Evolutionary conservation across 163 green algal genomes (phyloP).

Genomic region (Chlorella variabilis): DNA sequence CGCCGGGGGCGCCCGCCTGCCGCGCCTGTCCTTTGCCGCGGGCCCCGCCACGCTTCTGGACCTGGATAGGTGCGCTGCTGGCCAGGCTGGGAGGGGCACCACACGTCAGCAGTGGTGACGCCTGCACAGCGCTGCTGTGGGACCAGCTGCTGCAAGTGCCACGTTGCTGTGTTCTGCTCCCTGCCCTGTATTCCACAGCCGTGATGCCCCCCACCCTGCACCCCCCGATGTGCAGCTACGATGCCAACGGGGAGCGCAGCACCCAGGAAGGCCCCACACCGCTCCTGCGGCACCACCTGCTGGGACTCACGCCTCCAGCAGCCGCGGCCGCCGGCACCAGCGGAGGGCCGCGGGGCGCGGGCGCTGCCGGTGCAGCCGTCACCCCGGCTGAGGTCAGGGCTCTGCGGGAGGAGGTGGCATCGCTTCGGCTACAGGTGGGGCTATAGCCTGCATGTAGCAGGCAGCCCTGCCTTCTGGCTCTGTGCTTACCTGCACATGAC

Average conservation of each 20-base stretch:
- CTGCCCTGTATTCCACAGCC: too few species aligned
- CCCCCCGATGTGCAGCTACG: constrained; percentile 32
- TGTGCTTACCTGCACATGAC: too few species aligned
- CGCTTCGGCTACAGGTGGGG: constrained; percentile 15
- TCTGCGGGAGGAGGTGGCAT: constrained; percentile 2
- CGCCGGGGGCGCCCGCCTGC: background rate
- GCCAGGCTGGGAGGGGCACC: too few species aligned
- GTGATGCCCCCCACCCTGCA: too few species aligned
- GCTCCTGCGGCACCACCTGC: constrained; percentile 22
- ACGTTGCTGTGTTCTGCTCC: too few species aligned
- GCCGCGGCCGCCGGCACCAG: background rate
- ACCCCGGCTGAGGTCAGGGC: constrained; percentile 1
- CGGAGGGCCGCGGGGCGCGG: background rate
- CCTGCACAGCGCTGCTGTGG: too few species aligned
- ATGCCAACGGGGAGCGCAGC: constrained; percentile 13
- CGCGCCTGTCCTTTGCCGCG: constrained; percentile 19
- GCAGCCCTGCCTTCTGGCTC: too few species aligned
- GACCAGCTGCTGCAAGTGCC: too few species aligned
- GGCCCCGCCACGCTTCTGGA: background rate
- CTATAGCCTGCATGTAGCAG: too few species aligned
- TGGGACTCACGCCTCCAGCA: background rate
- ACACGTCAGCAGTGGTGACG: too few species aligned
- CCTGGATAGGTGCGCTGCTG: constrained; percentile 18
- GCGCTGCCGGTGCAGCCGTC: background rate
- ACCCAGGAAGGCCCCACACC: constrained; percentile 6